Conservation (phyloP, 1,284 basidiomycete genomes). For the Ganoderma meredithae region DNA sequence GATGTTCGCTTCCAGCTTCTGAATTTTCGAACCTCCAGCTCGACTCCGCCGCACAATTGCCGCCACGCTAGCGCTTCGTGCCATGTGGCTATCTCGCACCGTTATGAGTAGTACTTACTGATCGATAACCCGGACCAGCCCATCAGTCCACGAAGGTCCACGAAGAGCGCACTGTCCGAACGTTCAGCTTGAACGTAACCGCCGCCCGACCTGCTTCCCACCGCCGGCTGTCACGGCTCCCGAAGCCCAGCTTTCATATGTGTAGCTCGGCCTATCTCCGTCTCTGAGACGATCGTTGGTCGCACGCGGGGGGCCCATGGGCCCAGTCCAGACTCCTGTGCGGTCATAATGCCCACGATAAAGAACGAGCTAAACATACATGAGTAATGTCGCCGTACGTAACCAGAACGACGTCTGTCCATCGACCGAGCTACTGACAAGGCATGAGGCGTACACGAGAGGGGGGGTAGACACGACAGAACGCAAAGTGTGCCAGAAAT, state of each 20-base stretch:
- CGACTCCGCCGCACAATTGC: background rate
- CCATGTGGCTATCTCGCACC: background rate
- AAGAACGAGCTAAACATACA: constrained; percentile 23
- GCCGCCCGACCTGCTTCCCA: background rate
- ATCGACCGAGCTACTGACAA: constrained; percentile 15
- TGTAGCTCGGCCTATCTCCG: constrained; percentile 2
- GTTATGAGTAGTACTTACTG: too few relatives aligned
- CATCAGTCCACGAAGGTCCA: too few relatives aligned
- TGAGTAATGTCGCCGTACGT: constrained; percentile 14
- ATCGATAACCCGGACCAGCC: background rate
- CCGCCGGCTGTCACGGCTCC: background rate
- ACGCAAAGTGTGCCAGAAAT: background rate
- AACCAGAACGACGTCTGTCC: constrained; percentile 23
- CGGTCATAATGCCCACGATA: background rate
- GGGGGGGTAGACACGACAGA: constrained; percentile 1
- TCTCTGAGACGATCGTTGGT: background rate
- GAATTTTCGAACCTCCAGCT: background rate
- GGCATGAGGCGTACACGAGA: constrained; percentile 1
- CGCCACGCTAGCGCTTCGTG: background rate
- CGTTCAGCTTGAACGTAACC: background rate
- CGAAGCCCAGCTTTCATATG: background rate
- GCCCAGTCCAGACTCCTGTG: background rate
- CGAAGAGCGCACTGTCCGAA: background rate
- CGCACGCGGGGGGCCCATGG: background rate
- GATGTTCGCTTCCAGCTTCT: background rate